Base-by-base conservation (phyloP, 306 rosid species). In the Malus orientalis region DNA sequence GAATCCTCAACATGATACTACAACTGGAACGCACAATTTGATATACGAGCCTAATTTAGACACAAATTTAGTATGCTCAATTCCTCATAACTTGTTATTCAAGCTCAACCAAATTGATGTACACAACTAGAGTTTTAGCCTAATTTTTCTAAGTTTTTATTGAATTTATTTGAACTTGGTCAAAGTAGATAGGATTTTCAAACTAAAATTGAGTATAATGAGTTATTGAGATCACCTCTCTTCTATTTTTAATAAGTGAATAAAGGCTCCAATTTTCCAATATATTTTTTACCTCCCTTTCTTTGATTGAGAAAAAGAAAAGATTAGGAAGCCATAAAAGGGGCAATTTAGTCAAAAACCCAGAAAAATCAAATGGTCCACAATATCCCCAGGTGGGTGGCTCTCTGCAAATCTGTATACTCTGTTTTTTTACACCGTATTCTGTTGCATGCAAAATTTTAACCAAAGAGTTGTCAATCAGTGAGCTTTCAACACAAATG, bases 281-380 rank as follows among this genome's bases (percentile, higher is more conserved):
- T 15, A 4, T 5, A 14, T 49, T 49, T 49, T 15, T 14, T 8
- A 15, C 53, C 19, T 47, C 6, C 53, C n/a, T 15, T 16, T 60
- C n/a, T 40, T 13, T 8, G 3, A 38, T 7, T 1, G 11, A 23
- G 19, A 20, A 6, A 27, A 0, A 42, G 2, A 42, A 42, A 42
- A 42, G 42, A 69, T 49, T 19, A 10, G 16, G 4, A 9, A 10
- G 30, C 3, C 4, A 27, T 3, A 4, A 16, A 33, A 44, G 44
- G 85, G 86, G 68, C 36, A 73, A 36, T 77, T 67, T 27, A 59
- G 84, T 69, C 77, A 79, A 73, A 8, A 8, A 2, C 12, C 44
- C 3, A 9, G 12, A 42, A 42, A 68, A 40, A 58, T 38, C 42
- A 22, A 23, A 53, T 6, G 76, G 57, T 10, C 70, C 70, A 64